phyloP scores from a whole-genome alignment of 2,329 filamentous ascomycete genomes.

The Pseudofabraea citricarpa region DNA sequence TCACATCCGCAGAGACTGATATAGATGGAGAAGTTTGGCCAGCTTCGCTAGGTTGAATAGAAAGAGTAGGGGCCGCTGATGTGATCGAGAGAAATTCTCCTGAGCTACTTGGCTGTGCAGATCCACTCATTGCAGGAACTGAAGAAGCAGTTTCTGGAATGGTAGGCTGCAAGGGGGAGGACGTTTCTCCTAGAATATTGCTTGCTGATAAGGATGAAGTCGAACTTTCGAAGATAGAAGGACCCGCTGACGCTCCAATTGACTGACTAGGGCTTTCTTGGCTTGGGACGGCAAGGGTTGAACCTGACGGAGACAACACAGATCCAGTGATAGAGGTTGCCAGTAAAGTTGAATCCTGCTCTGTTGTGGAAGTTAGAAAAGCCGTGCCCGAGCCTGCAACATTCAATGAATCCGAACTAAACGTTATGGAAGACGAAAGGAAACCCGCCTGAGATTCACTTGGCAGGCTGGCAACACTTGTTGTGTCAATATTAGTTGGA shows the following conservation, averaged over 20 bases:
- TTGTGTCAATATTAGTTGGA: background rate
- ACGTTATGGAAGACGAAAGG: no score
- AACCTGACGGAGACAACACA: background rate
- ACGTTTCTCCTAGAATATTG: no score
- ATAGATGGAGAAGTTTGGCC: background rate
- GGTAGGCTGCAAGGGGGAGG: no score
- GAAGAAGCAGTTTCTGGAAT: background rate
- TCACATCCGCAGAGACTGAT: background rate
- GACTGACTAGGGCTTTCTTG: background rate
- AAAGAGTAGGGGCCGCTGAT: background rate
- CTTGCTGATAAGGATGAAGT: no score
- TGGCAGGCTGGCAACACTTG: background rate
- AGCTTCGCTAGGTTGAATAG: background rate
- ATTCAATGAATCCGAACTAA: no score
- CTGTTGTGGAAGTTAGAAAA: background rate
- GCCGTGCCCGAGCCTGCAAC: background rate
- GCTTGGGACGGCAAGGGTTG: background rate
- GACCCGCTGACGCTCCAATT: background rate
- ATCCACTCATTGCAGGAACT: background rate
- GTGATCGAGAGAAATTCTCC: background rate
- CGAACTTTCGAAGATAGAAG: background rate
- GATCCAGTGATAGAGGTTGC: no score
- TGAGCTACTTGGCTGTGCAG: conserved; percentile 1
- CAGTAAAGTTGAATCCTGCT: background rate
- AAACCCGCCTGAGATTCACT: background rate